Base-by-base conservation (phyloP, 306 rosid species). In the Medicago ruthenica region DNA sequence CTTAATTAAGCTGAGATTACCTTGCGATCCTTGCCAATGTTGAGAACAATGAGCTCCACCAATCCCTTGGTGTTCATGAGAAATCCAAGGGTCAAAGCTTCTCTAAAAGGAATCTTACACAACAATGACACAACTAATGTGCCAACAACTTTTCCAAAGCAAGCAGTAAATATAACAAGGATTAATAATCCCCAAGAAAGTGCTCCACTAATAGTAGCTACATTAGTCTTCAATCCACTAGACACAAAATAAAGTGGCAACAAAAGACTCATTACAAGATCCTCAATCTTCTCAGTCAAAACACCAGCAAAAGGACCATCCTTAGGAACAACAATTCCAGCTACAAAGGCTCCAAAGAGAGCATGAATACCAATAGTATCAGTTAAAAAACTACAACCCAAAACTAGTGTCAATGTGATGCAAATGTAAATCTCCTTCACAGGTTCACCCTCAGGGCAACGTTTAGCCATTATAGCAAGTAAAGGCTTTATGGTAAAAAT, bases 21-120 rank as follows among this genome's bases (percentile, higher is more conserved):
- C 92, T 86, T 90, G 75, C 96, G 71, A 71, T 90, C 96, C 79
- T 86, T 90, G 81, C 96, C 96, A 47, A 90, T 90, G 75, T 86
- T 88, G 79, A 90, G 96, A 76, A 90, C 96, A 55, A 90, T 90
- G 50, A 90, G 96, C 81, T 90, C 96, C 17, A 90, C 96, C 79
- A 90, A 71, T 6, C 96, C 96, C 67, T 90, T 90, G 24, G 96
- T 90, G 83, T 88, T 90, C 96, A 90, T 90, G 41, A 90, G 91
- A 31, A 90, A 86, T 51, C 91, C 96, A 50, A 90, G 89, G 2
- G 92, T 77, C 15, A 90, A 1, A 9, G 96, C 85, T 54, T 90
- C 96, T 80, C 88, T 83, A 3, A 83, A 54, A 34, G 87, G 96
- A n/a, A 90, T 27, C 78, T 86, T 86, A 16, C 78, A 86, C 0